A percentile compares a stretch with the other conserved stretches of the same genome.
Evolutionary conservation across 805 yeast species (phyloP).

Genomic region (Isabelozyma rhagii): DNA sequence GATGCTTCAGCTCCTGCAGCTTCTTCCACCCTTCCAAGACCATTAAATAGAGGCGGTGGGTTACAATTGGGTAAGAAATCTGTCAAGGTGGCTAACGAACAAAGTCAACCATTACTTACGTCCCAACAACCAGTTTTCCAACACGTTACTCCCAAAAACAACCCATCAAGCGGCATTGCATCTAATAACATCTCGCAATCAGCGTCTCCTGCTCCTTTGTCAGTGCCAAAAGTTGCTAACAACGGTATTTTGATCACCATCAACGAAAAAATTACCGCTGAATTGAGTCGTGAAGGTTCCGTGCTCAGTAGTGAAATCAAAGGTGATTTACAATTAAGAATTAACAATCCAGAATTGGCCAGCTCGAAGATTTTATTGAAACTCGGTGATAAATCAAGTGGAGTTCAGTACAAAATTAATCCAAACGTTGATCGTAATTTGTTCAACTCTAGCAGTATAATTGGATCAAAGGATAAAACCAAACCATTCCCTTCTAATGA

Average conservation of each 20-base stretch:
- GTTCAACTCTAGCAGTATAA: conserved; percentile 54
- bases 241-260: conserved; percentile 78
- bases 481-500: conserved; percentile 91
- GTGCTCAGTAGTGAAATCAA: conserved; percentile 68
- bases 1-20: conserved; percentile 3
- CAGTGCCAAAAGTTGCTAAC: conserved; percentile 40
- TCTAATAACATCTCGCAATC: conserved; percentile 16
- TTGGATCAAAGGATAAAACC: conserved; percentile 72
- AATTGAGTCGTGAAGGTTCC: conserved; percentile 80
- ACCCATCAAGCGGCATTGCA: conserved; percentile 15
- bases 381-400: conserved; percentile 45
- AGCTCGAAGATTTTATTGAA: conserved; percentile 60
- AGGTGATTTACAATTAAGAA: conserved; percentile 87
- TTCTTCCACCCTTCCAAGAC: conserved; percentile 8
- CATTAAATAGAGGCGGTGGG: conserved; percentile 54
- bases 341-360: conserved; percentile 72
- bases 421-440: conserved; percentile 86
- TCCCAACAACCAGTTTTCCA: conserved; percentile 33
- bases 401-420: conserved; percentile 83
- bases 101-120: conserved; percentile 27
- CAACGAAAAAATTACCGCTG: conserved; percentile 75
- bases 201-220: conserved; percentile 16
- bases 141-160: conserved; percentile 18
- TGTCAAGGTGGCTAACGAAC: conserved; percentile 24
- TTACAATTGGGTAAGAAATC: conserved; percentile 70